phyloP scores from a whole-genome alignment of 306 rosid species.

The Myrica gale region DNA sequence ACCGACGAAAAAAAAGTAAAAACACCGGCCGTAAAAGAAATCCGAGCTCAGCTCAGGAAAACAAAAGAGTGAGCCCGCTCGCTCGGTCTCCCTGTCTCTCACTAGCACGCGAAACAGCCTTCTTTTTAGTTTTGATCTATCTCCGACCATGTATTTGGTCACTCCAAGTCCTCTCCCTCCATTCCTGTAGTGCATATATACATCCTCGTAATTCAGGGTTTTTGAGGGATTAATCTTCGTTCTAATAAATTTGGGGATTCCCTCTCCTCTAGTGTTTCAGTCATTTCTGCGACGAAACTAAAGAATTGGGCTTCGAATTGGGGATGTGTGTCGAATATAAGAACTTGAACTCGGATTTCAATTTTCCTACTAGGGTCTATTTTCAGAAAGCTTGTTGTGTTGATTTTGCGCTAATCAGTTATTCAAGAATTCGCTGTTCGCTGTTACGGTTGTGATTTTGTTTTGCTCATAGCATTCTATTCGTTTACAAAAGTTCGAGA shows the following conservation, averaged over 20 bases:
- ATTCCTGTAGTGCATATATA: not conserved
- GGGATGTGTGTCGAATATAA: not conserved
- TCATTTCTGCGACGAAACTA: not conserved
- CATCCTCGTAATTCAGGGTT: not conserved
- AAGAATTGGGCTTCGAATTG: slow-evolving; percentile 9
- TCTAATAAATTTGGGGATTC: slow-evolving; percentile 6
- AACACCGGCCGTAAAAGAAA: not conserved
- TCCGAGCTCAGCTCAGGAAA: not conserved
- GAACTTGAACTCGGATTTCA: not conserved
- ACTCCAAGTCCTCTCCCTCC: not conserved
- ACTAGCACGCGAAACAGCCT: not conserved
- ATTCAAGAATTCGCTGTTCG: not conserved
- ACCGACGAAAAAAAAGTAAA: too few species aligned
- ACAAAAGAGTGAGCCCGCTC: too few species aligned
- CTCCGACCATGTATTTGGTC: not conserved
- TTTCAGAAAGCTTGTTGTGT: not conserved
- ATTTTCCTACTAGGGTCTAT: slow-evolving; percentile 15
- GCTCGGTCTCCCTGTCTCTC: not conserved
- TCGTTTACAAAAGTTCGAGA: not conserved
- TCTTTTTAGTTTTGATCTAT: not conserved
- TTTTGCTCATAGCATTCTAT: not conserved
- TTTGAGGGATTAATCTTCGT: not conserved
- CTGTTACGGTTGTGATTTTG: not conserved
- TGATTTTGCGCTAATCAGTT: not conserved
- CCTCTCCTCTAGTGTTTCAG: not conserved